Conservation (phyloP, 805 yeast genomes). For the Schwanniomyces sp. region DNA sequence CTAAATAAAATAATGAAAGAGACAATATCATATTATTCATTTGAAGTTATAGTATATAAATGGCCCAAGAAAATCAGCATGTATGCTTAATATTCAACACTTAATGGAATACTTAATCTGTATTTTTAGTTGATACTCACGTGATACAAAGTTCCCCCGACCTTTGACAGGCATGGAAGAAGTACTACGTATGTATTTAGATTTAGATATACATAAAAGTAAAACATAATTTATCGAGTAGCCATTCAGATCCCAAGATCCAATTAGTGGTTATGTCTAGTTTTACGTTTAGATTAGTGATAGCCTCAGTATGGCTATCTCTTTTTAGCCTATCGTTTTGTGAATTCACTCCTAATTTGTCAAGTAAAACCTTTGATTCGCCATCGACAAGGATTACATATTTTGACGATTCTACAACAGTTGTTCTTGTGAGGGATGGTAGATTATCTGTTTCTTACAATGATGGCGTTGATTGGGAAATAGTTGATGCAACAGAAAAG, state of each 20-base stretch:
- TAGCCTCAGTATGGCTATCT: not conserved
- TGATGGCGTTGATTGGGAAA: slow-evolving; percentile 52
- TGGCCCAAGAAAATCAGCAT: too few species aligned
- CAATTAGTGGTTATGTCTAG: not conserved
- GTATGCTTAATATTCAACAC: too few species aligned
- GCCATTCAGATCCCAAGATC: not conserved
- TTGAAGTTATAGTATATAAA: too few species aligned
- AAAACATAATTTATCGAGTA: too few species aligned
- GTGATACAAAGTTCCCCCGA: too few species aligned
- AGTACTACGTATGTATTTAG: too few species aligned
- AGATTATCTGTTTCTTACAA: slow-evolving; percentile 41
- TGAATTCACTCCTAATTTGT: slow-evolving; percentile 24
- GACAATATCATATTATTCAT: too few species aligned
- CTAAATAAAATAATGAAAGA: too few species aligned
- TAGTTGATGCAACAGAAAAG: slow-evolving; percentile 12
- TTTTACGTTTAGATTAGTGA: not conserved
- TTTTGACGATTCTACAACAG: slow-evolving; percentile 56
- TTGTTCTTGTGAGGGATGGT: slow-evolving; percentile 29
- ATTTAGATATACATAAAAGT: too few species aligned
- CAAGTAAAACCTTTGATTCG: slow-evolving; percentile 7
- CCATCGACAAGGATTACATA: slow-evolving; percentile 24
- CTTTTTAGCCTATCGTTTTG: not conserved
- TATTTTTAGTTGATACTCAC: too few species aligned
- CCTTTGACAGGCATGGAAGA: too few species aligned
- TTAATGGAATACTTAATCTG: too few species aligned